These are phyloP conservation scores for Alliaria petiolata DNA, from an alignment of 345 rosid genomes.

Conservation along the genomic window DNA sequence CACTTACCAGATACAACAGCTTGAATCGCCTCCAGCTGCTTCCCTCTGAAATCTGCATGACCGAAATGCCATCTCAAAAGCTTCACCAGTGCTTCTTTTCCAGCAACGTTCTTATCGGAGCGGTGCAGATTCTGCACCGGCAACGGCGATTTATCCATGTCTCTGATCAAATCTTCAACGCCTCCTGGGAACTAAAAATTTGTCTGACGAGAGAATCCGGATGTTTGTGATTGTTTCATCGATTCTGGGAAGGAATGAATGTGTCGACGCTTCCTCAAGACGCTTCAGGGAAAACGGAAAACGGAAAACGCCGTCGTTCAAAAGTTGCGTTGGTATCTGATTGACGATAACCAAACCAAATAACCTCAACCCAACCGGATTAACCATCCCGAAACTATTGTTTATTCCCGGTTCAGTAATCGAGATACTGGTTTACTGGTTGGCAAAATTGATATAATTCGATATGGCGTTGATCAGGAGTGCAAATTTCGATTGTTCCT, in stretches of 20 bases:
- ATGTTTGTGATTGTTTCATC: neutral
- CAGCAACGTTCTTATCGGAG: conserved; percentile 34
- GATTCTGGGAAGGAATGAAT: neutral
- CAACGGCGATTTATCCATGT: conserved; percentile 72
- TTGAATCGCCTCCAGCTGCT: conserved; percentile 85
- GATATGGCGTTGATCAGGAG: too few relatives aligned
- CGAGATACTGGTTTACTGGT: neutral
- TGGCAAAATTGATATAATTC: too few relatives aligned
- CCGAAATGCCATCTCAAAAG: conserved; percentile 96
- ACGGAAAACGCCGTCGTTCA: neutral
- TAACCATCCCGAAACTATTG: neutral
- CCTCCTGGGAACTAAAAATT: neutral
- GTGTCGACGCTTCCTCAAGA: conserved; percentile 6
- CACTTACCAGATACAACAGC: conserved; percentile 71
- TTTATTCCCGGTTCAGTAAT: neutral
- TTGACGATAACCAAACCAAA: neutral
- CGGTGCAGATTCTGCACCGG: conserved; percentile 49
- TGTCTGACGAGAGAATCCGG: neutral
- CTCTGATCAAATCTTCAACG: neutral
- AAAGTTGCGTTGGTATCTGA: neutral
- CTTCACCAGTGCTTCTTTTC: conserved; percentile 73
- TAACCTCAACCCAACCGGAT: conserved; percentile 27
- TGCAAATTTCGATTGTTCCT: too few relatives aligned
- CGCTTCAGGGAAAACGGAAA: neutral
- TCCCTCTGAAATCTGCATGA: conserved; percentile 75